Conservation (phyloP, 2,329 filamentous ascomycete genomes). For the Calonectria crousiana region DNA sequence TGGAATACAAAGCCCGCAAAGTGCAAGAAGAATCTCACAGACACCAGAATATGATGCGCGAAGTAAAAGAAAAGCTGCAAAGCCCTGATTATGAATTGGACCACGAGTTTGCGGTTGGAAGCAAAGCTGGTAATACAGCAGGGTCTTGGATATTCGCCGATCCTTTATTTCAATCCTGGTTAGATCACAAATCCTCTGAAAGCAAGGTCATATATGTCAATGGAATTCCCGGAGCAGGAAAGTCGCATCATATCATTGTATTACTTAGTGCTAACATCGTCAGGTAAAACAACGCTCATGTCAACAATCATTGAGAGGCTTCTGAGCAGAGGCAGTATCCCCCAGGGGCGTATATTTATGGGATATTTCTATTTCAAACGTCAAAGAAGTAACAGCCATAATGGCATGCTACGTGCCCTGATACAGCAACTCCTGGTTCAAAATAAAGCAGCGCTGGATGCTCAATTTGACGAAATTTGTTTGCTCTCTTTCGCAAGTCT, state of each 20-base stretch:
- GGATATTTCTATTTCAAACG: slow-evolving; percentile 28
- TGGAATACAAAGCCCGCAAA: not conserved
- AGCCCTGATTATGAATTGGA: not conserved
- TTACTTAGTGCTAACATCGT: not conserved
- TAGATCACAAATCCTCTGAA: not conserved
- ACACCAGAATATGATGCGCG: not conserved
- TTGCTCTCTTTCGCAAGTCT: not conserved
- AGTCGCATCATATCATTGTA: not conserved
- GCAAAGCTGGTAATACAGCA: not conserved
- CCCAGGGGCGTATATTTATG: not conserved
- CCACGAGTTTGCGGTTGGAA: not conserved
- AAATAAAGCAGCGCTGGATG: not conserved
- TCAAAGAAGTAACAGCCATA: not conserved
- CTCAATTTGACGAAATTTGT: not conserved
- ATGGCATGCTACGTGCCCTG: slow-evolving; percentile 4
- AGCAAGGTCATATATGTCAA: slow-evolving; percentile 20
- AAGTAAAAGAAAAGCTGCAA: slow-evolving; percentile 12
- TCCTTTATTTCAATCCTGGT: slow-evolving; percentile 14
- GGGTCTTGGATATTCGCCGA: slow-evolving; percentile 24
- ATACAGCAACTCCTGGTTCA: slow-evolving; percentile 10
- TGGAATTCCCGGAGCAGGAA: slow-evolving; percentile 28
- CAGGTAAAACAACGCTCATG: slow-evolving; percentile 29
- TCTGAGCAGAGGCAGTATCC: not conserved
- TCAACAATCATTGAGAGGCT: slow-evolving; percentile 11
- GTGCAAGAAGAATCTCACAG: not conserved